phyloP scores from a whole-genome alignment of 2,329 filamentous ascomycete genomes.

The Epichloe gansuensis region DNA sequence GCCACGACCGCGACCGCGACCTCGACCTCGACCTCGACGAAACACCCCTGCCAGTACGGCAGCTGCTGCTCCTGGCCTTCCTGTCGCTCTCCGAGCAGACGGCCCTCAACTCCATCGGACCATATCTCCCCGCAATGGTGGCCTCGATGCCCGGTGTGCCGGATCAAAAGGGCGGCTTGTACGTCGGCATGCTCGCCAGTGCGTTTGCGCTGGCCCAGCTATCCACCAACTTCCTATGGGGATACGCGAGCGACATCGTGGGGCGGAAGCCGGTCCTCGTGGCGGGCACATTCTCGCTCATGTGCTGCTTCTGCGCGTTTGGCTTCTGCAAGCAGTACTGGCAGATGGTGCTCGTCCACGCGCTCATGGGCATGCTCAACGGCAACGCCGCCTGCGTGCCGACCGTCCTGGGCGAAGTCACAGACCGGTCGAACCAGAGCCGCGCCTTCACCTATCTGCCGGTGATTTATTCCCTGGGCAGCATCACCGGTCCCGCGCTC shows the following conservation, averaged over 20 bases:
- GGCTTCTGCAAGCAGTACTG: constrained; percentile 73
- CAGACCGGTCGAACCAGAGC: constrained; percentile 88
- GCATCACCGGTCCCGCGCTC: constrained; percentile 84
- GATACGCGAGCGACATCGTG: constrained; percentile 48
- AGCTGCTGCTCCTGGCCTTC: constrained; percentile 73
- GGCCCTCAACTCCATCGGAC: constrained; percentile 88
- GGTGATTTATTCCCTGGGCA: constrained; percentile 88
- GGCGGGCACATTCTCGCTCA: constrained; percentile 69
- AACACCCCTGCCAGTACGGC: constrained; percentile 68
- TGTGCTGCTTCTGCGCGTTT: constrained; percentile 70
- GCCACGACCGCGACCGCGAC: constrained; percentile 22
- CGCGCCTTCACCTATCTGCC: constrained; percentile 87
- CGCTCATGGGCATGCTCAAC: constrained; percentile 84
- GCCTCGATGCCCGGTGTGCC: constrained; percentile 71
- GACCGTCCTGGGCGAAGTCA: constrained; percentile 88
- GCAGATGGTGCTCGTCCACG: constrained; percentile 77
- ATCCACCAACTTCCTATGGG: constrained; percentile 62
- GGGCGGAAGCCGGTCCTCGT: constrained; percentile 66
- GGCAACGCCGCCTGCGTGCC: constrained; percentile 91
- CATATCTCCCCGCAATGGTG: constrained; percentile 90
- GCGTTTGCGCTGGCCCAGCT: constrained; percentile 89
- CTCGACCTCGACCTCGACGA: constrained; percentile 32
- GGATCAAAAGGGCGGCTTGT: constrained; percentile 59
- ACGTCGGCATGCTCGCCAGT: constrained; percentile 81
- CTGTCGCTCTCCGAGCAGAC: constrained; percentile 92